Base-by-base conservation (phyloP, 2,329 filamentous ascomycete species). In the Talaromyces islandicus region DNA sequence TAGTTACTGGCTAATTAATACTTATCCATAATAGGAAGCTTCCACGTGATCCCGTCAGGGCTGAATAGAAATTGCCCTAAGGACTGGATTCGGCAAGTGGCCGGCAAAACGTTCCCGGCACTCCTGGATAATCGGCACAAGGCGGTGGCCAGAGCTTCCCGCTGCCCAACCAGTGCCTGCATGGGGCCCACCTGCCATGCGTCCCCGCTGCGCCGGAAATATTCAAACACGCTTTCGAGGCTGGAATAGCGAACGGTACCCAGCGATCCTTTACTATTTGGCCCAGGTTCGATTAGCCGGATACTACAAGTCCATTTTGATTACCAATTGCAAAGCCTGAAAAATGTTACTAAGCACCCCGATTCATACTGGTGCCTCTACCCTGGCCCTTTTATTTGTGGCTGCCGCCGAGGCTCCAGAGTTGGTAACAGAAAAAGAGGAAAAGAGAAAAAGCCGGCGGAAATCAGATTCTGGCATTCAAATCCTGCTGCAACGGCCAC, bases 71-170 rank as follows among this genome's bases (percentile, higher is more conserved):
- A 3, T 10, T 46, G 43, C 43, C 43, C 43, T 46, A 46, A 1
- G 21, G 12, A 11, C 43, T 11, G 43, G 43, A 12, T 46, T 24
- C 10, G 43, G 43, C 43, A 46, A 11, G 43, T 46, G 17, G 35
- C 43, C 43, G 43, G 43, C 43, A 46, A 24, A 46, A 24, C 11
- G 43, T 3, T 46, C 43, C 19, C 43, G 43, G 43, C 2, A 58
- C 61, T 60, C 58, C 58, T 68, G 66, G 66, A 67, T 68, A 68
- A 46, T 62, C 67, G 67, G 67, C 67, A 68, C 63, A 57, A n/a
- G 43, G 59, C 29, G 32, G 7, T 30, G 32, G 48, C 48, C 48
- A 52, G 24, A 3, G 27, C 27, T 25, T 29, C 2, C 24, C 27
- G 48, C 17, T n/a, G 48, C 17, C 48, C 48, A 52, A 52, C 30